Conservation (phyloP, 2,329 filamentous ascomycete genomes). For the Alternaria viburni region DNA sequence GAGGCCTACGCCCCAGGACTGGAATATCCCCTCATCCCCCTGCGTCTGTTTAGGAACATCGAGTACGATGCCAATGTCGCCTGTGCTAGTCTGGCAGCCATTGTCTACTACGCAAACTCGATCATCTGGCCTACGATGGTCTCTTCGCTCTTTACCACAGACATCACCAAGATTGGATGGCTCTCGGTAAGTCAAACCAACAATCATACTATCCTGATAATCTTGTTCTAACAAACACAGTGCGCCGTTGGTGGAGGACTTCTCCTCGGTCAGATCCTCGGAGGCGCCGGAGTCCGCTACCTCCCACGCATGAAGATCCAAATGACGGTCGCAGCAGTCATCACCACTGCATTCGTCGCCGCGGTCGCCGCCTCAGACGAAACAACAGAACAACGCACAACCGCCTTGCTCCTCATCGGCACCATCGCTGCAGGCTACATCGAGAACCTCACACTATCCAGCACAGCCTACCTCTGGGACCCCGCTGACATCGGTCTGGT, state of each 20-base stretch:
- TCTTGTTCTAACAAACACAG: constrained; percentile 16
- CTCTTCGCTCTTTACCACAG: constrained; percentile 35
- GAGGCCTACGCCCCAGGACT: constrained; percentile 33
- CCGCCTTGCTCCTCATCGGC: constrained; percentile 32
- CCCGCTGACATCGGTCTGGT: constrained; percentile 42
- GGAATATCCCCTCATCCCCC: constrained; percentile 47
- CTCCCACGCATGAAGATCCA: constrained; percentile 41
- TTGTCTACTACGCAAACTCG: constrained; percentile 44
- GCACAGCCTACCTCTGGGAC: constrained; percentile 39
- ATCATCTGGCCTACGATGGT: constrained; percentile 44
- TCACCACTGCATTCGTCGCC: constrained; percentile 36
- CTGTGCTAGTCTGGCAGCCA: constrained; percentile 41
- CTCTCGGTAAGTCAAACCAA: constrained; percentile 28
- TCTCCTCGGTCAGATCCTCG: constrained; percentile 39
- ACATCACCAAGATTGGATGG: constrained; percentile 38
- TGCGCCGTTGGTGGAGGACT: constrained; percentile 43
- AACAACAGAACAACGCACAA: constrained; percentile 24
- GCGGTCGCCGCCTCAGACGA: constrained; percentile 28
- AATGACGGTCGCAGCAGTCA: constrained; percentile 34
- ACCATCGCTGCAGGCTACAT: constrained; percentile 37
- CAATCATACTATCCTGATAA: not conserved
- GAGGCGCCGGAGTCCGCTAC: constrained; percentile 37
- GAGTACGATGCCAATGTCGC: constrained; percentile 41
- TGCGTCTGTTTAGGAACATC: constrained; percentile 46
- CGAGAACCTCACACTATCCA: constrained; percentile 39